These are phyloP conservation scores for Corchorus capsularis DNA, from an alignment of 345 rosid genomes.

Conservation along the genomic window DNA sequence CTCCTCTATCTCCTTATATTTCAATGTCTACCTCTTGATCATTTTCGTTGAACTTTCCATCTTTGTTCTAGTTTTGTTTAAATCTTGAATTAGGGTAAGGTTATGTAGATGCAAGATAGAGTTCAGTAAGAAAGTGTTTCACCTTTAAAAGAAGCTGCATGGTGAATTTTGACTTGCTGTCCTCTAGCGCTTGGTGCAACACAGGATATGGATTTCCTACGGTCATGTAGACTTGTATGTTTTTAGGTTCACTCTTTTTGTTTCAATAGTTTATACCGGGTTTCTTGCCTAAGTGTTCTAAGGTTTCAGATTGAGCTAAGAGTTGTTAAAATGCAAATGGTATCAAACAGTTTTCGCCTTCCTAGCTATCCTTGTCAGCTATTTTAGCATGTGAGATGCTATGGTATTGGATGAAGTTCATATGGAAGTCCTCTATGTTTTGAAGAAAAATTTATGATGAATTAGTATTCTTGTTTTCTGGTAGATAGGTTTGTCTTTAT, in stretches of 20 bases:
- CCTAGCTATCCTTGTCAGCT: slow-evolving; percentile 1
- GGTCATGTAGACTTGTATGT: background rate
- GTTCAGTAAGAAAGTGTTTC: background rate
- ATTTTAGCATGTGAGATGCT: background rate
- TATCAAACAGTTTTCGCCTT: background rate
- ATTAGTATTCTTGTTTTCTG: background rate
- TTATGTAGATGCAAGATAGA: too few relatives aligned
- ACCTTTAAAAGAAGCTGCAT: too few relatives aligned
- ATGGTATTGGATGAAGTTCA: slow-evolving; percentile 12
- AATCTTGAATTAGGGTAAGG: background rate
- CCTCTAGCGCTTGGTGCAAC: background rate
- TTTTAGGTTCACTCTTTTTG: background rate
- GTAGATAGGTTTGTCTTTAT: background rate
- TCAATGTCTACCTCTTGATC: background rate
- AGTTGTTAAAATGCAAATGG: background rate
- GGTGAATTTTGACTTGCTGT: background rate
- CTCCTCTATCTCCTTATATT: background rate
- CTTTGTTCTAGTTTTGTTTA: background rate
- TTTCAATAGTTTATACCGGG: background rate
- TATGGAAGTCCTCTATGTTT: background rate
- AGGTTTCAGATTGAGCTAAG: background rate
- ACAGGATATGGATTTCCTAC: too few relatives aligned
- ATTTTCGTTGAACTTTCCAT: background rate
- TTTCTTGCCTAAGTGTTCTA: background rate
- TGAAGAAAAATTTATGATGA: background rate